Conservation (phyloP, 345 rosid genomes). For the Sonneratia caseolaris region DNA sequence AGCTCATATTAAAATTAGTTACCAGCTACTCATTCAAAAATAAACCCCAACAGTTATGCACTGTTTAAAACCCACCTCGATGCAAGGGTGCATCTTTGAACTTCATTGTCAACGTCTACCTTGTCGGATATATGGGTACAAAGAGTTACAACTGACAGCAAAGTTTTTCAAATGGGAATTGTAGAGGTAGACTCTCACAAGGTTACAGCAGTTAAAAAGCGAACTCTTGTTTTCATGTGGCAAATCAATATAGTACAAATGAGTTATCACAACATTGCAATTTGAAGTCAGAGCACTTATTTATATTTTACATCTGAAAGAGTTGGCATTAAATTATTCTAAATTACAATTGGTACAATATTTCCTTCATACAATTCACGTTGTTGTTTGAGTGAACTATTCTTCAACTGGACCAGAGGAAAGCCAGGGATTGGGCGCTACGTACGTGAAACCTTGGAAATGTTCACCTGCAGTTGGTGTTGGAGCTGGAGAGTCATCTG, state of each 20-base stretch:
- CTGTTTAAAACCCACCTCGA: not conserved
- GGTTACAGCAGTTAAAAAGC: not conserved
- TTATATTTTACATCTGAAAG: not conserved
- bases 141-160: not conserved
- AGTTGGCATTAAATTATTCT: not conserved
- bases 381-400: not conserved
- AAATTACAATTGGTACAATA: not conserved
- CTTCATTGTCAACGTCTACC: not conserved
- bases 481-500: conserved; percentile 59
- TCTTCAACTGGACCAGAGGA: conserved; percentile 20
- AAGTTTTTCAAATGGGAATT: not conserved
- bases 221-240: not conserved
- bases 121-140: not conserved
- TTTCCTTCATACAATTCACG: not conserved
- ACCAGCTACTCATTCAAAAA: not conserved
- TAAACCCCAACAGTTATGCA: not conserved
- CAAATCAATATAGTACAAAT: not conserved
- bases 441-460: conserved; percentile 56
- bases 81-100: not conserved
- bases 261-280: not conserved
- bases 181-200: not conserved
- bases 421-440: conserved; percentile 70
- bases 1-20: not conserved
- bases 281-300: not conserved
- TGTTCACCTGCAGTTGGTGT: conserved; percentile 63